phyloP scores from a whole-genome alignment of 2,329 filamentous ascomycete genomes.

The Tolypocladium guangdongense region DNA sequence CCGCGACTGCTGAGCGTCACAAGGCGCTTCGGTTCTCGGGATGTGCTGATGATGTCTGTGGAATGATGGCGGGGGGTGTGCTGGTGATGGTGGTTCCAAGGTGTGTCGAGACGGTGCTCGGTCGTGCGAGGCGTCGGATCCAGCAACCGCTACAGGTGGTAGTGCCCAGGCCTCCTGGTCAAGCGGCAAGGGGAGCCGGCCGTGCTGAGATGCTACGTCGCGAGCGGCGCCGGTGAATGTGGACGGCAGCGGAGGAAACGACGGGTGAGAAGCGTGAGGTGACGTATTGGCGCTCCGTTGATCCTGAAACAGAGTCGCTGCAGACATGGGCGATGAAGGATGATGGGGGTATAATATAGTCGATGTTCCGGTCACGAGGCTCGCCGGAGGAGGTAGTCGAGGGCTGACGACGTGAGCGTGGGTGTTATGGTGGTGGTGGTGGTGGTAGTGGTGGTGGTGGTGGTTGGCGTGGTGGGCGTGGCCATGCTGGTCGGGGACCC shows the following conservation, averaged over 20 bases:
- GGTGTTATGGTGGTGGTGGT: neutral
- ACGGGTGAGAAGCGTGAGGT: neutral
- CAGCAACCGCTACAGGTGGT: neutral
- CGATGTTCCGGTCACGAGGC: slow-evolving; percentile 11
- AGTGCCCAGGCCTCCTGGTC: neutral
- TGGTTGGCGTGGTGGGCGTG: slow-evolving; percentile 8
- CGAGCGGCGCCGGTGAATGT: neutral
- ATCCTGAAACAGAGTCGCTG: neutral
- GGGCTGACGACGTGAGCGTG: slow-evolving; percentile 16
- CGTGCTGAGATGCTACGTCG: neutral
- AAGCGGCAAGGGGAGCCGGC: neutral
- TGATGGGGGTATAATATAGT: slow-evolving; percentile 4
- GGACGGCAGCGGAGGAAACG: neutral
- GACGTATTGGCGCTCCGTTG: neutral
- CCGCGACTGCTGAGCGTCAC: neutral
- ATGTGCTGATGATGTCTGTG: neutral
- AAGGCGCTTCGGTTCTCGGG: neutral
- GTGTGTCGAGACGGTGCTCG: neutral
- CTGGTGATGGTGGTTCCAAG: neutral
- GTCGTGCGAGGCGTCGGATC: neutral
- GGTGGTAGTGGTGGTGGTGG: slow-evolving; percentile 5
- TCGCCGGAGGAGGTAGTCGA: slow-evolving; percentile 15
- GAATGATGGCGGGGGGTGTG: neutral
- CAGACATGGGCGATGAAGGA: slow-evolving; percentile 5
- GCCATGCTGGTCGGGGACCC: slow-evolving; percentile 10